Evolutionary conservation across 345 rosid species (phyloP).

Genomic region (Mercurialis annua): DNA sequence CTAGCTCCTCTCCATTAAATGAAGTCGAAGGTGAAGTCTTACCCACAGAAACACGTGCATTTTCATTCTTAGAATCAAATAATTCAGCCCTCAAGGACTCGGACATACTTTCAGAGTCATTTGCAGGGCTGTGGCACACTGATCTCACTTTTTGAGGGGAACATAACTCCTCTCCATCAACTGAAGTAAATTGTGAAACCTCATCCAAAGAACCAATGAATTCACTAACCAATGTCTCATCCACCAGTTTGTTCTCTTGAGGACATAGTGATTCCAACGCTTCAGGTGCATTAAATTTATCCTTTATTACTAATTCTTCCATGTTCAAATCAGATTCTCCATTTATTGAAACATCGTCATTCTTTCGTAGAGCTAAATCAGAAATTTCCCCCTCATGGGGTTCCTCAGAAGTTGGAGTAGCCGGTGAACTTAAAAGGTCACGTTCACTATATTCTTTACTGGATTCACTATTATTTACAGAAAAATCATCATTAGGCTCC

Average conservation of each 20-base stretch:
- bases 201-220: constrained; percentile 14
- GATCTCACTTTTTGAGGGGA: constrained; percentile 3
- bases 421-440: constrained; percentile 2
- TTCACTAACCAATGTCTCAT: constrained; percentile 16
- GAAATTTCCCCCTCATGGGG: constrained; percentile 17
- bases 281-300: constrained; percentile 19
- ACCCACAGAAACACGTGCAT: constrained; percentile 5
- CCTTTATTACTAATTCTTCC: constrained; percentile 30
- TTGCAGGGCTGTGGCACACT: constrained; percentile 3
- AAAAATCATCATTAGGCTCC: constrained; percentile 14
- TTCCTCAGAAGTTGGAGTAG: constrained; percentile 10
- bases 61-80: constrained; percentile 13
- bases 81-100: constrained; percentile 23
- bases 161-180: constrained; percentile 16
- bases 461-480: neutral
- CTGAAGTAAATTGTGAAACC: constrained; percentile 22
- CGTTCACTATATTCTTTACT: constrained; percentile 9
- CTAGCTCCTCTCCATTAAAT: constrained; percentile 14
- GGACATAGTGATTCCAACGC: constrained; percentile 17
- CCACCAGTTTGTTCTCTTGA: constrained; percentile 18
- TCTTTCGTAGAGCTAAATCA: constrained; percentile 14
- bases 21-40: constrained; percentile 25
- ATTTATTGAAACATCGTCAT: constrained; percentile 14
- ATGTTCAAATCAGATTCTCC: constrained; percentile 9
- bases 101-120: constrained; percentile 9